Evolutionary conservation across 2,329 filamentous ascomycete species (phyloP), one percentile per base, ranked within the genome.

Genomic region (Anthostomella pinea): DNA sequence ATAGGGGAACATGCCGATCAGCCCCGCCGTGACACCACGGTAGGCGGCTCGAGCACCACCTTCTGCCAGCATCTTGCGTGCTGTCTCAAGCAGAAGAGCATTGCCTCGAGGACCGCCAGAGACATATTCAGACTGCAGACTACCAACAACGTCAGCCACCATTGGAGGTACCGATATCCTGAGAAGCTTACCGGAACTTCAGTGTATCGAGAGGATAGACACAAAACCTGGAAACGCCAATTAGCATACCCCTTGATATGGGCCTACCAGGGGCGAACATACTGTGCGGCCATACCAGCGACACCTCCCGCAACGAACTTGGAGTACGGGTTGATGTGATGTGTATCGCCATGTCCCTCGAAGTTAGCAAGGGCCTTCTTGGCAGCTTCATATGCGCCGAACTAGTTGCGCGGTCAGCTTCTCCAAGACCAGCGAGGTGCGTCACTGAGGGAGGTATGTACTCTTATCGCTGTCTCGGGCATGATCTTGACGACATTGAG

Each of bases 401-500:
- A 98, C 65, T 72, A 27, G 24, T 14, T 20, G 11, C n/a, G 13
- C 10, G 11, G 33, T 56, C 33, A 59, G 51, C 26, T 15, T 15
- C n/a, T n/a, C n/a, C 11, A 10, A 3, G 14, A 35, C 23, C 11
- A 5, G n/a, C 11, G 8, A 16, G 14, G 26, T 30, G 2, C 23
- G 6, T 32, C 14, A 26, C n/a, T 25, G 3, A 16, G 25, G 28
- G 29, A 21, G 16, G 35, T 32, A 51, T 51, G 23, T 57, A 71
- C 69, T 54, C 96, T 95, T 59, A 98, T 95, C 17, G 93, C 91
- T 18, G 91, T 96, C 67, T 98, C 93, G 0, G 93, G 93, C 88
- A 97, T 95, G 43, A 98, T 93, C 64, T 98, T 98, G 56, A 96
- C 65, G 3, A 98, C 89, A 53, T 98, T 98, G 51, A 98, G 71